Percentiles rank a stretch among this genome's conserved stretches.
Evolutionary conservation across 2,329 filamentous ascomycete genomes (phyloP).

Genomic region (Aspergillus quadrilineatus): DNA sequence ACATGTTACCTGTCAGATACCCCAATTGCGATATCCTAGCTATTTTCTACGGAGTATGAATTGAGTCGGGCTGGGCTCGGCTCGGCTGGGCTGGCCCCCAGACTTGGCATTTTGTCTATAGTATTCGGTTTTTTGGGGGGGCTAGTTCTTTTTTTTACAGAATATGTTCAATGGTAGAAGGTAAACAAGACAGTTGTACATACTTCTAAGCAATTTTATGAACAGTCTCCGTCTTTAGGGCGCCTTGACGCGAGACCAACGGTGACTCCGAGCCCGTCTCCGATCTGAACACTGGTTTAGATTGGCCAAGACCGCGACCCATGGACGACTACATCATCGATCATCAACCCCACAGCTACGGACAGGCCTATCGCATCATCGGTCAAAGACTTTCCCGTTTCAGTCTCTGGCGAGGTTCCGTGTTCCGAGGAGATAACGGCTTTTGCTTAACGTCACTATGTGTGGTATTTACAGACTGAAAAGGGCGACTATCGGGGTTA

Average conservation of each 20-base stretch:
- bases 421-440: neutral
- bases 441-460: no score
- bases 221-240: no score
- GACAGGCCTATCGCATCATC: neutral
- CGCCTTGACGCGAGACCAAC: no score
- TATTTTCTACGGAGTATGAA: neutral
- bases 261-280: neutral
- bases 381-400: neutral
- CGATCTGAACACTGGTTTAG: neutral
- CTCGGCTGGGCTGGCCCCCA: constrained; percentile 2
- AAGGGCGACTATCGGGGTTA: no score
- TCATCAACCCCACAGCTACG: neutral
- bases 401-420: neutral
- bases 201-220: no score
- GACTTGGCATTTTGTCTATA: constrained; percentile 6
- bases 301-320: neutral
- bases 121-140: neutral
- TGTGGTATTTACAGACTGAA: no score
- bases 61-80: neutral
- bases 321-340: neutral
- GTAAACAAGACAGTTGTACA: no score
- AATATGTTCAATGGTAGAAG: no score
- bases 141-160: no score
- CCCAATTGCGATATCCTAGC: neutral
- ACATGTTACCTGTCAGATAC: neutral